Percentiles rank a stretch among this genome's conserved stretches.
Evolutionary conservation across 345 rosid species (phyloP).

Genomic region (Toxicodendron radicans): DNA sequence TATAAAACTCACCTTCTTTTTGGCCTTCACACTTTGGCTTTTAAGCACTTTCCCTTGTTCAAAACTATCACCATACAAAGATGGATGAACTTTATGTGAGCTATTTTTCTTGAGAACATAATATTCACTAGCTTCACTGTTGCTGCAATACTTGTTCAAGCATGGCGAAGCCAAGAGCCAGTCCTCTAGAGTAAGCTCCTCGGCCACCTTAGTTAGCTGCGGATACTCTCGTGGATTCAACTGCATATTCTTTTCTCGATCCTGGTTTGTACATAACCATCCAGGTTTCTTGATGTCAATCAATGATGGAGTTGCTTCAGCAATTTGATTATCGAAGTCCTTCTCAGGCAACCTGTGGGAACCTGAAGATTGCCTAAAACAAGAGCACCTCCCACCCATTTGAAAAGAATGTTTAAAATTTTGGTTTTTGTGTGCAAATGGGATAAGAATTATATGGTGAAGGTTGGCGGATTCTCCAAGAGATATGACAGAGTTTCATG

Average conservation of each 20-base stretch:
- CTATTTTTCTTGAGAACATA: constrained; percentile 14
- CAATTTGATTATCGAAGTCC: constrained; percentile 7
- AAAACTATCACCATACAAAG: constrained; percentile 19
- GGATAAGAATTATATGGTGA: neutral
- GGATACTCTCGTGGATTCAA: constrained; percentile 1
- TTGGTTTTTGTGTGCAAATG: neutral
- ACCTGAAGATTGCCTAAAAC: constrained; percentile 15
- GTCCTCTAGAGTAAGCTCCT: constrained; percentile 29
- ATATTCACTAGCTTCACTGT: constrained; percentile 23
- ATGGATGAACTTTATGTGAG: constrained; percentile 31
- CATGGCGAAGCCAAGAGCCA: constrained; percentile 33
- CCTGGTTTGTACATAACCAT: constrained; percentile 15
- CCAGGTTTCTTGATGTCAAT: constrained; percentile 5
- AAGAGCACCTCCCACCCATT: constrained; percentile 28
- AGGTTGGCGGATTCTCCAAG: constrained; percentile 24
- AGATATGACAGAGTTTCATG: constrained; percentile 8
- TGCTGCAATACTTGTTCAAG: constrained; percentile 2
- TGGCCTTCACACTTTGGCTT: constrained; percentile 26
- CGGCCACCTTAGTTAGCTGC: neutral
- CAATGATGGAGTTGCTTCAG: neutral
- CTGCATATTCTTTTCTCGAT: constrained; percentile 8
- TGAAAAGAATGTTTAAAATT: neutral
- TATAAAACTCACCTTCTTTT: constrained; percentile 49
- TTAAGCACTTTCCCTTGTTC: neutral
- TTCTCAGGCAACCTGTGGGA: constrained; percentile 11